phyloP scores from a whole-genome alignment of 2,329 filamentous ascomycete species.

The Trichoderma citrinoviride region DNA sequence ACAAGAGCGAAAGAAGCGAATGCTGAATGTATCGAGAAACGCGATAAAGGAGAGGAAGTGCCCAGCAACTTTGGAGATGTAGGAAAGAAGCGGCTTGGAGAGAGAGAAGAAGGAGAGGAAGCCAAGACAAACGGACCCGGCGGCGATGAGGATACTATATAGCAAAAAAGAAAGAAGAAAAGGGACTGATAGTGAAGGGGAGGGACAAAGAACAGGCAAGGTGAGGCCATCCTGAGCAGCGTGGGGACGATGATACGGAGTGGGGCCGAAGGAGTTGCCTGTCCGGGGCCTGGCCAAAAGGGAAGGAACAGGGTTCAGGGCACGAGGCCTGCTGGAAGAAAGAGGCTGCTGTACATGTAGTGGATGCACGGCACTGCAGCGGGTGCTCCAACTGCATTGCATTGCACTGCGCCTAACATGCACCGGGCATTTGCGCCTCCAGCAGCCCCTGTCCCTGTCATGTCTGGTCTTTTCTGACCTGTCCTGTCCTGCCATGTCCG shows the following conservation, averaged over 20 bases:
- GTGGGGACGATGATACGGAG: conserved; percentile 1
- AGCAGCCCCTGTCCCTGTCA: neutral
- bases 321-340: neutral
- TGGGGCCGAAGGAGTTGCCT: conserved; percentile 8
- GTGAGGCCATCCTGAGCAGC: conserved; percentile 9
- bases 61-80: conserved; percentile 32
- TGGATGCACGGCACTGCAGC: neutral
- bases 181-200: neutral
- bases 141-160: conserved; percentile 14
- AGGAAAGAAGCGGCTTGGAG: conserved; percentile 23
- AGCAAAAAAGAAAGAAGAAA: neutral
- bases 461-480: too few species aligned
- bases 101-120: conserved; percentile 25
- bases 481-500: neutral
- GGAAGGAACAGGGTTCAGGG: neutral
- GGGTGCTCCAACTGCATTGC: neutral
- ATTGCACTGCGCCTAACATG: neutral
- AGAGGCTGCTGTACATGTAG: neutral
- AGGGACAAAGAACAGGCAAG: neutral
- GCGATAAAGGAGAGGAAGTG: conserved; percentile 36
- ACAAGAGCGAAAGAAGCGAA: conserved; percentile 31
- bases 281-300: neutral
- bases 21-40: conserved; percentile 26
- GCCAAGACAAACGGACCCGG: conserved; percentile 12
- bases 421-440: neutral